Percentiles rank a stretch among this genome's conserved stretches.
phyloP scores from a whole-genome alignment of 495 filamentous ascomycete genomes.

The Neurospora sp. region DNA sequence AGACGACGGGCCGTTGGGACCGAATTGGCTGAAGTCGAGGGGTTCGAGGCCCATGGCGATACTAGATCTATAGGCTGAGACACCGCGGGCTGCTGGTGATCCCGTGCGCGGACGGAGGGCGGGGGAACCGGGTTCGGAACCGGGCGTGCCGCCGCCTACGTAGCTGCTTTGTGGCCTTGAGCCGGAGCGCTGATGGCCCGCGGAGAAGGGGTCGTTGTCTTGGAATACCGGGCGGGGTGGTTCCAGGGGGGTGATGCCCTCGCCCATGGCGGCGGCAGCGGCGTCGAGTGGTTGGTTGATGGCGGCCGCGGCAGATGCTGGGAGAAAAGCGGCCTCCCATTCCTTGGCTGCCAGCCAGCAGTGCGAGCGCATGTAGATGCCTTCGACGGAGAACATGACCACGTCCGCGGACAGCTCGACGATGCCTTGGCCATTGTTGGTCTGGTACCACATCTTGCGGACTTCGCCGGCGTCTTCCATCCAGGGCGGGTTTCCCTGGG shows the following conservation, averaged over 20 bases:
- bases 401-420: constrained; percentile 73
- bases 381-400: constrained; percentile 81
- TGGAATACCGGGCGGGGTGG: constrained; percentile 26
- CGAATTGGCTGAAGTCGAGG: constrained; percentile 7
- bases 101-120: constrained; percentile 20
- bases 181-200: not conserved
- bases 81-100: constrained; percentile 19
- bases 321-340: constrained; percentile 39
- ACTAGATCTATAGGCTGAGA: constrained; percentile 30
- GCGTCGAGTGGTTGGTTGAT: not conserved
- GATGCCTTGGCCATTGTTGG: constrained; percentile 51
- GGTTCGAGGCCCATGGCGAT: constrained; percentile 39
- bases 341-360: constrained; percentile 80
- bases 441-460: constrained; percentile 70
- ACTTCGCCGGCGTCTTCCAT: constrained; percentile 56
- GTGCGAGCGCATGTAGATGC: constrained; percentile 80
- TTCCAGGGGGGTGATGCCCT: constrained; percentile 21
- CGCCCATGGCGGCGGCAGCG: not conserved
- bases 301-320: not conserved
- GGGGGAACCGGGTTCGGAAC: constrained; percentile 19
- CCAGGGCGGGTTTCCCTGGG: constrained; percentile 78
- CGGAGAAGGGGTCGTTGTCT: not conserved
- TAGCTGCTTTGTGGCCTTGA: not conserved
- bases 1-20: not conserved
- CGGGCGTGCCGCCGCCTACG: not conserved